phyloP scores from a whole-genome alignment of 192 early-diverging fungal species.

The Gamsiella multidivaricata region DNA sequence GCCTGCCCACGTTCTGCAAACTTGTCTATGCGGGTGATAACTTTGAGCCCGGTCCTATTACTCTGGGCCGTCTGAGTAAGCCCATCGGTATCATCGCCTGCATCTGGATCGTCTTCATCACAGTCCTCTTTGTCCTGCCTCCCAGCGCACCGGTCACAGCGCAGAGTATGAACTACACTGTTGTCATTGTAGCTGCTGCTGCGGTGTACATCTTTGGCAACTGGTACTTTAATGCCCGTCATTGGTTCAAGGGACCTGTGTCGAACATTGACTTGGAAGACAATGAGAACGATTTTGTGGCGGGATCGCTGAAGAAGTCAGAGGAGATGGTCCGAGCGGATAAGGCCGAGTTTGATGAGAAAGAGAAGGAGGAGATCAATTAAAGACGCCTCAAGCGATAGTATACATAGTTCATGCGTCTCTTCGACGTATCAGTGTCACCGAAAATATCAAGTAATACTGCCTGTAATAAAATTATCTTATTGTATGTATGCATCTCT shows the following conservation, averaged over 20 bases:
- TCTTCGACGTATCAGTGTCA: no score
- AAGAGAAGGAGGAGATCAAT: constrained; percentile 16
- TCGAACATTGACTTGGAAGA: constrained; percentile 50
- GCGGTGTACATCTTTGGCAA: constrained; percentile 52
- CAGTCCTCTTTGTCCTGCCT: constrained; percentile 56
- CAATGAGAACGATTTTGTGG: constrained; percentile 26
- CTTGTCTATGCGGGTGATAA: constrained; percentile 50
- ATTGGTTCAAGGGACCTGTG: constrained; percentile 58
- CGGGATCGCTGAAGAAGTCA: neutral
- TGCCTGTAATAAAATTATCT: no score
- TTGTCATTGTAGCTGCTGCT: constrained; percentile 50
- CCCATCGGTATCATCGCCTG: constrained; percentile 50
- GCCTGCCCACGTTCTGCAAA: constrained; percentile 56
- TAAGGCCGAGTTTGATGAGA: constrained; percentile 2
- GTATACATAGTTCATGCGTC: no score
- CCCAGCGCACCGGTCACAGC: constrained; percentile 35
- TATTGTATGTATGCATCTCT: no score
- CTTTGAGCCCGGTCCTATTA: constrained; percentile 54
- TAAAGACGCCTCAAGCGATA: neutral
- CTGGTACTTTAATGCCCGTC: constrained; percentile 55
- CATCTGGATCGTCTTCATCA: constrained; percentile 57
- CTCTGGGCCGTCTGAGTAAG: constrained; percentile 46
- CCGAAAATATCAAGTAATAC: no score
- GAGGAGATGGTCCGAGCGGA: constrained; percentile 2
- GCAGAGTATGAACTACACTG: constrained; percentile 57